Conservation (phyloP, 192 early-diverging fungal genomes). For the Coemansia sp. region DNA sequence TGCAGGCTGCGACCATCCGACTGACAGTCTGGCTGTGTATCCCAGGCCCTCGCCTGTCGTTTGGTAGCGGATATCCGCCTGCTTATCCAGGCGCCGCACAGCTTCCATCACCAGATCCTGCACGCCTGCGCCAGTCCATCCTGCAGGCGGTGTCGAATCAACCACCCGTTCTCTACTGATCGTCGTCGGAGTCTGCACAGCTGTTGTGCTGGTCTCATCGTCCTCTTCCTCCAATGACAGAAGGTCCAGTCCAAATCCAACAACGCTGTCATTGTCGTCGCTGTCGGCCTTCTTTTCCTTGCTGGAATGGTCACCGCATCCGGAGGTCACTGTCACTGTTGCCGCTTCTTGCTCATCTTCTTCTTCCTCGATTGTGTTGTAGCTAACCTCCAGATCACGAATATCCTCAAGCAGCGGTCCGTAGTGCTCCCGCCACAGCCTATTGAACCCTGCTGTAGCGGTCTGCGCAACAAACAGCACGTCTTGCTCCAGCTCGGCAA, state of each 20-base stretch:
- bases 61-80: constrained; percentile 8
- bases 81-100: constrained; percentile 12
- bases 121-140: constrained; percentile 14
- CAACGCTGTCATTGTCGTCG: constrained; percentile 6
- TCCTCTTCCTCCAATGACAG: background rate
- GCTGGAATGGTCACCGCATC: no score
- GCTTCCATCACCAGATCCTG: constrained; percentile 6
- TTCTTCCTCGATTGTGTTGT: background rate
- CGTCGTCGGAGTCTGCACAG: background rate
- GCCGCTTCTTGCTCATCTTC: background rate
- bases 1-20: constrained; percentile 13
- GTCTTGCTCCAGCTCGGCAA: constrained; percentile 17
- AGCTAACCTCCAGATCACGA: background rate
- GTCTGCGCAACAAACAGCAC: constrained; percentile 5
- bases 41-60: background rate
- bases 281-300: no score
- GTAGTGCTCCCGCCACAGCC: constrained; percentile 25
- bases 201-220: background rate
- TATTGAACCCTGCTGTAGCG: constrained; percentile 11
- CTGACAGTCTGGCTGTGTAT: constrained; percentile 2
- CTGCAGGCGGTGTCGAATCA: constrained; percentile 5
- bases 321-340: background rate
- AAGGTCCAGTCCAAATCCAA: constrained; percentile 14
- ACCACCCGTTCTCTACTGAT: background rate
- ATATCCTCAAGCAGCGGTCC: constrained; percentile 23